phyloP scores from a whole-genome alignment of 768 basidiomycete genomes.

The Trametes elegans region DNA sequence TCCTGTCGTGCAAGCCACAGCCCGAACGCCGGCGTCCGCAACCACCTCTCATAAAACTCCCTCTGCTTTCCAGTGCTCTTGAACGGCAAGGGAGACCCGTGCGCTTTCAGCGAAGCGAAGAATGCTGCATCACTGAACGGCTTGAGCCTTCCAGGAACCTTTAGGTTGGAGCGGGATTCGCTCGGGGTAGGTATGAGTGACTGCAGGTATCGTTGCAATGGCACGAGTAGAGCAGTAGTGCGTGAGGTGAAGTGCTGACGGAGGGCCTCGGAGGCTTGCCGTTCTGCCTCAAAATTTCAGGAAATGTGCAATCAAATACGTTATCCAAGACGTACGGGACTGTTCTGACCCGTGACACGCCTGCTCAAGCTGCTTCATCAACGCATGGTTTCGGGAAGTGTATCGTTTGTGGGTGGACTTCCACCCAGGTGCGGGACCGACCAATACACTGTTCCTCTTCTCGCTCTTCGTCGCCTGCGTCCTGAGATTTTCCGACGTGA shows the following conservation, averaged over 20 bases:
- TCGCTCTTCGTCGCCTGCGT: conserved; percentile 9
- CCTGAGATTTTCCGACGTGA: neutral
- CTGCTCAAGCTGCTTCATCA: conserved; percentile 72
- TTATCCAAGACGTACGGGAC: conserved; percentile 45
- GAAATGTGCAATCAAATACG: neutral
- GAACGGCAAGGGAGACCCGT: conserved; percentile 75
- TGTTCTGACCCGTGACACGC: conserved; percentile 49
- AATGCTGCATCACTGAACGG: conserved; percentile 71
- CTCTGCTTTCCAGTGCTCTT: conserved; percentile 58
- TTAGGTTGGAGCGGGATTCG: conserved; percentile 34
- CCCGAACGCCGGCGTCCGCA: conserved; percentile 75
- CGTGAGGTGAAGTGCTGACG: conserved; percentile 83
- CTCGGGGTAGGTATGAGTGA: conserved; percentile 75
- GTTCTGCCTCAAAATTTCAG: conserved; percentile 37
- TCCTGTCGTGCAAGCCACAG: conserved; percentile 79
- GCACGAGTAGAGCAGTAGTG: conserved; percentile 83
- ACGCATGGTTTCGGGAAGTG: conserved; percentile 75
- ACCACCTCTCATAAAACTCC: conserved; percentile 78
- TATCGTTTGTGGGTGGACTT: conserved; percentile 78
- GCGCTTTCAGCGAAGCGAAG: conserved; percentile 65
- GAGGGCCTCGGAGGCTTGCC: conserved; percentile 62
- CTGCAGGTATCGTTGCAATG: conserved; percentile 88
- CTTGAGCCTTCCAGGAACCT: conserved; percentile 42
- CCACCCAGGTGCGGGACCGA: conserved; percentile 67
- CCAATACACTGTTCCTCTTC: conserved; percentile 24